Conservation (phyloP, 139 green algal species). For the Tetraselmis striata region DNA sequence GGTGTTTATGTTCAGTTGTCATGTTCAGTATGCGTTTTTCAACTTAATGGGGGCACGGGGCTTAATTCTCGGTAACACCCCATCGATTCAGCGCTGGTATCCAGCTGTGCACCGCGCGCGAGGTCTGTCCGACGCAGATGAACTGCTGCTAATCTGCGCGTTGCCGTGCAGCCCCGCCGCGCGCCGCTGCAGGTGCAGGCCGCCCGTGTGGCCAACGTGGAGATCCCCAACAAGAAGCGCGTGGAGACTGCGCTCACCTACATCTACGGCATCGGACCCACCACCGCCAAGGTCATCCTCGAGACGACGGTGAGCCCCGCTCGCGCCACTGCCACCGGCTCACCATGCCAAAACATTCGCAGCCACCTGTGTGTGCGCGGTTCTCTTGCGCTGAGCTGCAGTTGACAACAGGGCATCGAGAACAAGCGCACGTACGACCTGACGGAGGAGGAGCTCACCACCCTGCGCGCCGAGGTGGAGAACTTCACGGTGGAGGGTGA, state of each 20-base stretch:
- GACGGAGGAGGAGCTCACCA: slow-evolving; percentile 93
- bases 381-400: too few species aligned
- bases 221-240: slow-evolving; percentile 97
- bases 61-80: too few species aligned
- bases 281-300: slow-evolving; percentile 87
- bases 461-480: slow-evolving; percentile 81
- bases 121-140: too few species aligned
- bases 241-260: slow-evolving; percentile 94
- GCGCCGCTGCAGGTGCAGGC: slow-evolving; percentile 57
- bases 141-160: too few species aligned
- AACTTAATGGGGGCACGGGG: too few species aligned
- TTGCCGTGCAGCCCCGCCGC: slow-evolving; percentile 29
- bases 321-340: not conserved
- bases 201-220: slow-evolving; percentile 92
- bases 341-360: too few species aligned
- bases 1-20: too few species aligned
- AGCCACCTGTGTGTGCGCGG: not conserved
- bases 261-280: slow-evolving; percentile 91
- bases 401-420: slow-evolving; percentile 77
- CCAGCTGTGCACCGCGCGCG: too few species aligned
- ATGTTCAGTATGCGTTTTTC: too few species aligned
- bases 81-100: too few species aligned
- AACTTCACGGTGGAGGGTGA: slow-evolving; percentile 87
- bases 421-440: slow-evolving; percentile 96
- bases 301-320: slow-evolving; percentile 47